A percentile compares a stretch with the other conserved stretches of the same genome.
Conservation (phyloP, 2,329 filamentous ascomycete species). For the Nigrospora osmanthi region DNA sequence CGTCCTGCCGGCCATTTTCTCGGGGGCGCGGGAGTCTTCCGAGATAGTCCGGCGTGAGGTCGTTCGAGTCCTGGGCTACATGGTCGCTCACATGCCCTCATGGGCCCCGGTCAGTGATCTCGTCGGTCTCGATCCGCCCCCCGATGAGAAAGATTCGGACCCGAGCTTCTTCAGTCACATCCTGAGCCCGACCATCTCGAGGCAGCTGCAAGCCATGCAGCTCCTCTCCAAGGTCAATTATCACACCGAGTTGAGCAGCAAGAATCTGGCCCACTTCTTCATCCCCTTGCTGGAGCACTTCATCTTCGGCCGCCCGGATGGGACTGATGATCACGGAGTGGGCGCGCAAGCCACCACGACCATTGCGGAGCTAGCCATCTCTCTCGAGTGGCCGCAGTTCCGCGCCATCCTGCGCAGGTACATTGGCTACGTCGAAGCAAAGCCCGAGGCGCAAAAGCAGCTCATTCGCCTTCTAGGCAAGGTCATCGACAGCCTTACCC, state of each 20-base stretch:
- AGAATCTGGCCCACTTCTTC: constrained; percentile 79
- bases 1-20: constrained; percentile 68
- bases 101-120: constrained; percentile 72
- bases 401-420: constrained; percentile 78
- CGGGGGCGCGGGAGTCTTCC: constrained; percentile 68
- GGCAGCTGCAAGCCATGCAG: constrained; percentile 76
- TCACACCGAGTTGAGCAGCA: constrained; percentile 58
- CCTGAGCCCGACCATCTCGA: constrained; percentile 79
- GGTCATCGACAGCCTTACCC: constrained; percentile 68
- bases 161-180: constrained; percentile 87
- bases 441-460: constrained; percentile 77
- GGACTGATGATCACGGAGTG: constrained; percentile 72
- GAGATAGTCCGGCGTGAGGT: constrained; percentile 82
- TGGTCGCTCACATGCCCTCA: constrained; percentile 62
- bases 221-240: constrained; percentile 63
- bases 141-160: constrained; percentile 56
- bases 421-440: constrained; percentile 71
- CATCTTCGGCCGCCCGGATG: constrained; percentile 71
- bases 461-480: constrained; percentile 75
- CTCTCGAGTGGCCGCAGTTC: constrained; percentile 86
- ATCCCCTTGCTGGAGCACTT: constrained; percentile 92
- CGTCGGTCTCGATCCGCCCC: constrained; percentile 52
- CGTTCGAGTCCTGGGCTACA: constrained; percentile 67
- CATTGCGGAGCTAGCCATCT: constrained; percentile 65
- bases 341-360: constrained; percentile 80